Percentiles rank a stretch among this genome's conserved stretches.
These are phyloP conservation scores for Acephala macrosclerotiorum DNA, from an alignment of 2,329 filamentous ascomycete species.

Conservation along the genomic window DNA sequence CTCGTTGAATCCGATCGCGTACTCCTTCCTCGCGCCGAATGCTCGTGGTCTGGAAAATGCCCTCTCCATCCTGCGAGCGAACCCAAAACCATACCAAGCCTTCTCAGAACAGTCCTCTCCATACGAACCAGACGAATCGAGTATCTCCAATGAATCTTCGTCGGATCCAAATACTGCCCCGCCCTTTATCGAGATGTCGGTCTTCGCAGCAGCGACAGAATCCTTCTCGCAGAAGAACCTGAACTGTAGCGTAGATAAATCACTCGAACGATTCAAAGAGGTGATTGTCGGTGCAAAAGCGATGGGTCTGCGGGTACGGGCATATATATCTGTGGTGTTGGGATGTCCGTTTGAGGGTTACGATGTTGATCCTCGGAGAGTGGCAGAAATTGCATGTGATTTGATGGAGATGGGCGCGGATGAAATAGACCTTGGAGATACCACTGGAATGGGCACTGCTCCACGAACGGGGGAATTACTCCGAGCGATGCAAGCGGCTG, in stretches of 20 bases:
- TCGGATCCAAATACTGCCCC: slow-evolving; percentile 30
- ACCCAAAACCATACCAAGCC: slow-evolving; percentile 60
- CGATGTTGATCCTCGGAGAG: slow-evolving; percentile 67
- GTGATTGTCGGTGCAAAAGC: slow-evolving; percentile 75
- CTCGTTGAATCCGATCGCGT: slow-evolving; percentile 66
- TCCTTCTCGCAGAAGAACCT: slow-evolving; percentile 82
- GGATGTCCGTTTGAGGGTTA: slow-evolving; percentile 79
- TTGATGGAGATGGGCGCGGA: slow-evolving; percentile 88
- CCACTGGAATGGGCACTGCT: slow-evolving; percentile 89
- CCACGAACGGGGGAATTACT: slow-evolving; percentile 71
- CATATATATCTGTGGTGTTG: slow-evolving; percentile 82
- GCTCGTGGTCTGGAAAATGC: slow-evolving; percentile 74
- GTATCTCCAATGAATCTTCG: slow-evolving; percentile 19
- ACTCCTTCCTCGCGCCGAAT: slow-evolving; percentile 85
- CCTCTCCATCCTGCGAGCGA: slow-evolving; percentile 56
- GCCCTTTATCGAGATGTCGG: slow-evolving; percentile 72
- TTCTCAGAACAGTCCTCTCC: slow-evolving; percentile 47
- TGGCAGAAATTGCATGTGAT: slow-evolving; percentile 71
- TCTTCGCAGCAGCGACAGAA: slow-evolving; percentile 85
- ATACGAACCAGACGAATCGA: slow-evolving; percentile 42
- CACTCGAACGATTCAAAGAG: slow-evolving; percentile 71
- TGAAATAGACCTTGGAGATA: slow-evolving; percentile 90
- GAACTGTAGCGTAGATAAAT: slow-evolving; percentile 80
- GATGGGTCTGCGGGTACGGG: slow-evolving; percentile 72
- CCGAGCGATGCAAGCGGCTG: slow-evolving; percentile 69